phyloP scores from a whole-genome alignment of 306 rosid genomes.

The Quercus berberidifolia region DNA sequence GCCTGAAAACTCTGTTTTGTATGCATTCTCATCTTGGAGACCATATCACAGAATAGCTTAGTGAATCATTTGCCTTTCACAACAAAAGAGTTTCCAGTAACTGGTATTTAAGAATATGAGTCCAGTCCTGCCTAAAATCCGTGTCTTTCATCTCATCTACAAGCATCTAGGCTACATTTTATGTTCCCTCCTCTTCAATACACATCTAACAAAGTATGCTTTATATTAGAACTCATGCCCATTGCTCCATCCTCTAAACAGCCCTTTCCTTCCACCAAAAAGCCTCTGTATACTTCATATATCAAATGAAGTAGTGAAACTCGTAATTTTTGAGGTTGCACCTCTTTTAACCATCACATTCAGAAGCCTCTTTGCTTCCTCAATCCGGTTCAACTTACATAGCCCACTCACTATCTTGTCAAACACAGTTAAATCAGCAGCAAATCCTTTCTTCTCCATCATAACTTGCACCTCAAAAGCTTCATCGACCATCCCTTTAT shows the following conservation, averaged over 20 bases:
- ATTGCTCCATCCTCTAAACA: not conserved
- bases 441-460: constrained; percentile 16
- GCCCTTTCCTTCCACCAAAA: not conserved
- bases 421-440: not conserved
- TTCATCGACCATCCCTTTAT: constrained; percentile 18
- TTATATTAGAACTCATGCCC: not conserved
- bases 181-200: not conserved
- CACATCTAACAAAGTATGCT: too few relatives aligned
- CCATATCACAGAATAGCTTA: not conserved
- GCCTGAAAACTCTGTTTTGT: not conserved
- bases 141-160: not conserved
- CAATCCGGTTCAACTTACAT: constrained; percentile 8
- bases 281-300: not conserved
- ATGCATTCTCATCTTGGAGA: not conserved
- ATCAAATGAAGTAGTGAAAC: not conserved
- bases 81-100: not conserved
- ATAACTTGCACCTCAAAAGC: constrained; percentile 17
- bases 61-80: too few relatives aligned
- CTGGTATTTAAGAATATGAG: not conserved
- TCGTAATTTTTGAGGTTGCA: not conserved
- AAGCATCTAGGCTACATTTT: not conserved
- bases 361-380: constrained; percentile 17
- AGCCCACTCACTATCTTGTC: constrained; percentile 7
- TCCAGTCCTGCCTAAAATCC: not conserved
- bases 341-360: constrained; percentile 16